Conservation (phyloP, 2,329 filamentous ascomycete species). For the Arthrobotrys iridis region DNA sequence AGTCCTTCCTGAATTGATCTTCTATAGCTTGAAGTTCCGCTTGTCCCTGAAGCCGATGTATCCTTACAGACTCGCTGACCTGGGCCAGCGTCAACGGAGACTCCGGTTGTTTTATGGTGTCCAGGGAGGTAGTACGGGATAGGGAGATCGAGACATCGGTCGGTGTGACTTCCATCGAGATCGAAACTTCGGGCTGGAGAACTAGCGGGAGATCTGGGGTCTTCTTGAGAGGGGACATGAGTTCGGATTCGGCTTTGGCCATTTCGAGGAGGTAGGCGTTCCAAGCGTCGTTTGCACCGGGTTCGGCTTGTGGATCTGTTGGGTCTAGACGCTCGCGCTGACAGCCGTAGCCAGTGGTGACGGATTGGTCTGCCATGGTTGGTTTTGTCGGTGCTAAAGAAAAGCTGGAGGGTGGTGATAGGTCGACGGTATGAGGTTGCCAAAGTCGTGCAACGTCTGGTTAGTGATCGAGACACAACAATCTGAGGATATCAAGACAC, state of each 20-base stretch:
- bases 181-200: background rate
- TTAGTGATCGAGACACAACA: no score
- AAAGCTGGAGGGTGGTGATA: no score
- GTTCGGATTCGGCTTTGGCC: background rate
- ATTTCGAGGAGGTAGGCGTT: conserved; percentile 3
- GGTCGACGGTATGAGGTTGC: no score
- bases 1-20: conserved; percentile 28
- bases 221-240: background rate
- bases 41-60: conserved; percentile 11
- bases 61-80: conserved; percentile 18
- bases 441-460: no score
- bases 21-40: conserved; percentile 29
- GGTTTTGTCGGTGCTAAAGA: no score
- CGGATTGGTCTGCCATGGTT: background rate
- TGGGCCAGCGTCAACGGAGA: background rate
- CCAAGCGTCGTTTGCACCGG: conserved; percentile 20
- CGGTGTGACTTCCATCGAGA: background rate
- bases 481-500: no score
- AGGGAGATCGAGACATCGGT: background rate
- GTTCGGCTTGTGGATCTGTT: conserved; percentile 35
- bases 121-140: background rate
- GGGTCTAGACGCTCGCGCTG: conserved; percentile 31
- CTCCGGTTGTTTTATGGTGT: background rate
- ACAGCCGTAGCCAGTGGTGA: conserved; percentile 20
- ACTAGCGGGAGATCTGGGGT: conserved; percentile 10